Conservation (phyloP, 805 yeast genomes). For the Kodamaea leandrae region DNA sequence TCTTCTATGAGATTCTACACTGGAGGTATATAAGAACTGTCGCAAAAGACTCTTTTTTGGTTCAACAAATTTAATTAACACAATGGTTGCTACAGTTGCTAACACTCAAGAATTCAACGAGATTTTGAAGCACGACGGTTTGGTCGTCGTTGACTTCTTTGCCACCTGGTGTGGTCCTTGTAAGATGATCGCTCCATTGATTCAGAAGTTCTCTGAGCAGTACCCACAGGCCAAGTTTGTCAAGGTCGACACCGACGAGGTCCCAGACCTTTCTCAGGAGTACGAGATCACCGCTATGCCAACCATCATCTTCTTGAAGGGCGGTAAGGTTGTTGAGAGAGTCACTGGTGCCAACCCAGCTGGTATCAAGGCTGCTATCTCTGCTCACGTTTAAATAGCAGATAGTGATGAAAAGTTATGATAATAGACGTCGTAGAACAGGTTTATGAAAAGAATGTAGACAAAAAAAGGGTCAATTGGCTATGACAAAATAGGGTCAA, state of each 20-base stretch:
- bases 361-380: constrained; percentile 68
- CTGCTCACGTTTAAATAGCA: constrained; percentile 43
- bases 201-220: constrained; percentile 74
- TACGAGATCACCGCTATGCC: constrained; percentile 59
- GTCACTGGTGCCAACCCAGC: constrained; percentile 91
- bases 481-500: background rate
- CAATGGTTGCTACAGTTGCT: constrained; percentile 38
- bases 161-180: constrained; percentile 99
- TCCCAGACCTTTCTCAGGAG: constrained; percentile 71
- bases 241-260: constrained; percentile 90
- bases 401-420: background rate
- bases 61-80: constrained; percentile 5
- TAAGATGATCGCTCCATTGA: constrained; percentile 92
- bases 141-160: constrained; percentile 91
- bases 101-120: constrained; percentile 58
- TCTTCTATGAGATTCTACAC: constrained; percentile 1
- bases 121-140: constrained; percentile 59
- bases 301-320: constrained; percentile 71
- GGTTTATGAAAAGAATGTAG: background rate
- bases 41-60: background rate
- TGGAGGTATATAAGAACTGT: constrained; percentile 3
- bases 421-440: too few species aligned
- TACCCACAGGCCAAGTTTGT: constrained; percentile 69
- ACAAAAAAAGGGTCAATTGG: background rate
- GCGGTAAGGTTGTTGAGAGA: constrained; percentile 73